Percentiles rank a stretch among this genome's conserved stretches.
phyloP scores from a whole-genome alignment of 148 eudicot species.

The Camellia lanceoleosa region DNA sequence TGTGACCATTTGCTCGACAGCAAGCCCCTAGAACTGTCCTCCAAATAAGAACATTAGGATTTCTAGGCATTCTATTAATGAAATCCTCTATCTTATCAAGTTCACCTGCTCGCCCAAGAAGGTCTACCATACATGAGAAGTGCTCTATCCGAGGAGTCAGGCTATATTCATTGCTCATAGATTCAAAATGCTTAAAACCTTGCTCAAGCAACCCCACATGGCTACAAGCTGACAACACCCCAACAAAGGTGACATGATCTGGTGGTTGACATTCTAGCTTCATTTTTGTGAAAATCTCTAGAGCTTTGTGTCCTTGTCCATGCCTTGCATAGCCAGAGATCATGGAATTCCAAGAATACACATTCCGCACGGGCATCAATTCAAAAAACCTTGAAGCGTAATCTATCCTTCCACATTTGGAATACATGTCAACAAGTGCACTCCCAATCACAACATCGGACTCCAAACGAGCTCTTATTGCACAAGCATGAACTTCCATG shows the following conservation, averaged over 20 bases:
- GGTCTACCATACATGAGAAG: conserved; percentile 78
- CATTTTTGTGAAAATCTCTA: conserved; percentile 55
- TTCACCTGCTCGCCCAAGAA: conserved; percentile 74
- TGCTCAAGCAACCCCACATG: conserved; percentile 60
- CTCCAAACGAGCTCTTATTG: conserved; percentile 63
- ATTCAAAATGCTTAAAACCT: conserved; percentile 56
- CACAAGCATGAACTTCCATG: conserved; percentile 86
- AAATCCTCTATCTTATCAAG: conserved; percentile 62
- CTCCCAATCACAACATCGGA: conserved; percentile 76
- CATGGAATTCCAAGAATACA: conserved; percentile 87
- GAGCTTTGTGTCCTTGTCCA: conserved; percentile 59
- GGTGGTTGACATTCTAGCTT: conserved; percentile 51
- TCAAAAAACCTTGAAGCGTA: conserved; percentile 66
- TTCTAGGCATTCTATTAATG: conserved; percentile 60
- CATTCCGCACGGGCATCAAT: conserved; percentile 56
- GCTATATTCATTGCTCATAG: conserved; percentile 54
- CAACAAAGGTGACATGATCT: conserved; percentile 83
- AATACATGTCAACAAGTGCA: conserved; percentile 89
- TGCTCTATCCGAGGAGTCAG: conserved; percentile 71
- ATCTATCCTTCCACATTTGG: conserved; percentile 82
- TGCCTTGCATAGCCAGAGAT: conserved; percentile 39
- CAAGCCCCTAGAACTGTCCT: conserved; percentile 77
- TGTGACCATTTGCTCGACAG: conserved; percentile 41
- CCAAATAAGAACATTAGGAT: conserved; percentile 68
- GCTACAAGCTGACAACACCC: conserved; percentile 83